Base-by-base conservation (phyloP, 768 basidiomycete genomes). In the Tricholoma sp. region DNA sequence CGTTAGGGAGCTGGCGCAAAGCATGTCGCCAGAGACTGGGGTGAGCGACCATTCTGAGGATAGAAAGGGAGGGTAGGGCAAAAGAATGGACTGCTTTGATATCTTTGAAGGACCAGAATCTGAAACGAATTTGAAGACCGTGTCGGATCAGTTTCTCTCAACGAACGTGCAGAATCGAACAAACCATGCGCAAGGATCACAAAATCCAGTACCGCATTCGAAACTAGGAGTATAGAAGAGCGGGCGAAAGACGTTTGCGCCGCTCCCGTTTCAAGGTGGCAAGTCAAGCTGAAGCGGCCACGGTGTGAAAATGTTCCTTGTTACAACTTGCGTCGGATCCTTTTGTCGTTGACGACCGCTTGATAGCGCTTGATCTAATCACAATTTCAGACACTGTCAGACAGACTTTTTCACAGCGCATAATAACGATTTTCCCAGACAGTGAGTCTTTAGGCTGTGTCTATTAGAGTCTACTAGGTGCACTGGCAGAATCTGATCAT, bases 21-120 rank as follows among this genome's bases (percentile, higher is more conserved):
- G 12, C 45, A 57, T 55, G n/a, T 17, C 39, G 60, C 20, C 34
- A 58, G 7, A 28, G 57, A 11, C 52, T 15, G 36, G 41, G 17
- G 58, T 58, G 59, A 41, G 50, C 55, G 10, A 55, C 52, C 61
- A 64, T 65, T 59, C 31, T n/a, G n/a, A 39, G 45, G 12, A 36
- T 50, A 52, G 34, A 34, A 53, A 65, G 61, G 34, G 60, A 63
- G 56, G 6, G 59, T 50, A 31, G 11, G 6, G 36, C 45, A 52
- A 66, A 64, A 59, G 63, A 66, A 61, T 57, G 65, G 56, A 64
- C 53, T 63, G 59, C 63, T 59, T 63, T 56, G 51, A 29, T 39
- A 37, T 41, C 47, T 56, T 41, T 34, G 49, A 45, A 54, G 44
- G 31, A 63, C 59, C 59, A 63, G 49, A 57, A 47, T 57, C 59